Percentiles rank a stretch among this genome's conserved stretches.
phyloP scores from a whole-genome alignment of 2,329 filamentous ascomycete genomes.

The Fusarium ramigenum region DNA sequence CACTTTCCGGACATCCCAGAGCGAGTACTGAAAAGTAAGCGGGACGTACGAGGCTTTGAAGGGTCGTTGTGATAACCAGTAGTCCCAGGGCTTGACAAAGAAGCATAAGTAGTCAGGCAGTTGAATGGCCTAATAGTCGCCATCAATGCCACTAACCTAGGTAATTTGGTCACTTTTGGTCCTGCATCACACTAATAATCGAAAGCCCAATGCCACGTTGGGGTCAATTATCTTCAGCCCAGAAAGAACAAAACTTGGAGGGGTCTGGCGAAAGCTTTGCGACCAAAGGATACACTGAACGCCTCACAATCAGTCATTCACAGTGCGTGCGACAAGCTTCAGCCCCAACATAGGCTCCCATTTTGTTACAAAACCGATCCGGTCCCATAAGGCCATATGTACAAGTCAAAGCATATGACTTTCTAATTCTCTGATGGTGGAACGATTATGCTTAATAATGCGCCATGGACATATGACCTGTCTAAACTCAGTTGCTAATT shows the following conservation, averaged over 20 bases:
- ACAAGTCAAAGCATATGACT: not conserved
- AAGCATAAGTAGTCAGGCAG: not conserved
- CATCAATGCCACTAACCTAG: not conserved
- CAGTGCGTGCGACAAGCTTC: not conserved
- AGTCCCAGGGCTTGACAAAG: not conserved
- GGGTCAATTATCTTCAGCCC: not conserved
- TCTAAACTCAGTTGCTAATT: not conserved
- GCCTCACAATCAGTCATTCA: not conserved
- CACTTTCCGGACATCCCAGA: not conserved
- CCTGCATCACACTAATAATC: not conserved
- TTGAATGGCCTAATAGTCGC: not conserved
- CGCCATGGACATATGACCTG: not conserved
- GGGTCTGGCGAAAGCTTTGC: not conserved
- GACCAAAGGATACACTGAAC: not conserved
- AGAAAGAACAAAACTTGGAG: not conserved
- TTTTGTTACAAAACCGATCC: not conserved
- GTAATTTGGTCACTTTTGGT: not conserved
- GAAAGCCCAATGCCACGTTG: not conserved
- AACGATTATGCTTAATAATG: not conserved
- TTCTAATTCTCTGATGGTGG: not conserved
- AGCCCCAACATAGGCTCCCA: not conserved
- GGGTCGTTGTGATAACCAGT: too few relatives aligned
- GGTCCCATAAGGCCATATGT: not conserved
- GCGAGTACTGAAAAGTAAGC: not conserved
- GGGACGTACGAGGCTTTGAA: not conserved